Base-by-base conservation (phyloP, 2,329 filamentous ascomycete genomes). In the Neonectria punicea region DNA sequence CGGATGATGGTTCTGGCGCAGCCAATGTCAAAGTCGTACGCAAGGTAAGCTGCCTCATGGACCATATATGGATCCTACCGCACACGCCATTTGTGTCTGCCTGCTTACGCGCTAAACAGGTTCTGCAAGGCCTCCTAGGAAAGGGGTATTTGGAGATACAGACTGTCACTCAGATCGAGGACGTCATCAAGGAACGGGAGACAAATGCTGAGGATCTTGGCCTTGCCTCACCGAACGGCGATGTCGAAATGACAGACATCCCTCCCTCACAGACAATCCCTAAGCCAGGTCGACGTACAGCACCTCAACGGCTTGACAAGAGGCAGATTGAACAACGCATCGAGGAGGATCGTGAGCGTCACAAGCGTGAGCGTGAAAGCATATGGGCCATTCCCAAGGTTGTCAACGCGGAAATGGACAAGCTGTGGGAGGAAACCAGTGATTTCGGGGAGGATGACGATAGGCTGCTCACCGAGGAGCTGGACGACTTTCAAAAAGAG, bases 11-110 rank as follows among this genome's bases (percentile, higher is more conserved):
- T 43, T 92, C 92, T 10, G 94, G 96, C 6, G 93, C 93, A 7
- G 94, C 95, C 54, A 99, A 99, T 74, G 92, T 98, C 49, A 97
- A 97, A 75, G 94, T 98, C 7, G 93, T 97, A 53, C 87, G 94
- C 63, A 93, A 92, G 75, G 94, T 96, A 68, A 74, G 85, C 64
- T 67, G 28, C 46, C 57, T 20, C 56, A 22, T 18, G 14, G 55
- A 20, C 30, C 16, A 36, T 20, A 57, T 46, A n/a, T 11, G 11
- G 43, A 47, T 18, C 39, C 54, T 46, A 36, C 34, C 28, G 20
- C 34, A n/a, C 53, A 56, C 22, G 56, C 46, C 14, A 25, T 25
- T 43, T 50, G 10, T 61, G 43, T 56, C 62, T 65, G 47, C 63
- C 57, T 16, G n/a, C 69, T 72, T 47, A 73, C 32, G 28, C 49